Evolutionary conservation across 192 early-diverging fungal genomes (phyloP).

Genomic region (Glomus cerebriforme): DNA sequence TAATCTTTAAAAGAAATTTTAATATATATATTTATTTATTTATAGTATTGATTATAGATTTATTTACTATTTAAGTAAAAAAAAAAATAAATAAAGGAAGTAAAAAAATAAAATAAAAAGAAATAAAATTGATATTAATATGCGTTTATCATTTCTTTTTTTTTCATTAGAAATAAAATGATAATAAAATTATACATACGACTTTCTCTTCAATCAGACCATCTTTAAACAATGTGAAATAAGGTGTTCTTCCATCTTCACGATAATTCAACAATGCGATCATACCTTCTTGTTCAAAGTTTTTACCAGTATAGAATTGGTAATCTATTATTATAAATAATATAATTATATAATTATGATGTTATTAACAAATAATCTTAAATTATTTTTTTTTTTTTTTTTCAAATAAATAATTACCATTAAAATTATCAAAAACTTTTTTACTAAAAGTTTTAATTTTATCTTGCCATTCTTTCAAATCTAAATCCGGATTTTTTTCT

Average conservation of each 20-base stretch:
- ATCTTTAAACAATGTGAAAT: slow-evolving; percentile 89
- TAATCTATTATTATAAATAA: slow-evolving; percentile 67
- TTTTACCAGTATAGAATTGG: slow-evolving; percentile 89
- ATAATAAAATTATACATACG: slow-evolving; percentile 34
- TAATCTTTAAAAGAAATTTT: too few relatives aligned
- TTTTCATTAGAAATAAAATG: not conserved
- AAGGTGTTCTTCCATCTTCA: slow-evolving; percentile 91
- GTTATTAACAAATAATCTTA: too few relatives aligned
- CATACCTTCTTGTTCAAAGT: slow-evolving; percentile 86
- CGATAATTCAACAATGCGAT: slow-evolving; percentile 92
- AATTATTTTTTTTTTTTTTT: not conserved
- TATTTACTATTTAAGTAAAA: too few relatives aligned
- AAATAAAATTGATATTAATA: too few relatives aligned
- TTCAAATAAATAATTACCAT: slow-evolving; percentile 37
- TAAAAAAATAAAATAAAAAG: too few relatives aligned
- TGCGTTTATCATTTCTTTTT: too few relatives aligned
- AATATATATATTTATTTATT: too few relatives aligned
- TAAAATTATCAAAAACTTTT: slow-evolving; percentile 79
- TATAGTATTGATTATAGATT: too few relatives aligned
- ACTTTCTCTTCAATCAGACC: slow-evolving; percentile 81
- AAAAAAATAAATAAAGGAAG: too few relatives aligned
- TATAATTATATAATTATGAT: not conserved
- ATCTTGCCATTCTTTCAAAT: slow-evolving; percentile 63
- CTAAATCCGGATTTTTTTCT: slow-evolving; percentile 60
- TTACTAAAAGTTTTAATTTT: slow-evolving; percentile 66